Conservation (phyloP, 345 rosid species). For the Acer yangbiense region DNA sequence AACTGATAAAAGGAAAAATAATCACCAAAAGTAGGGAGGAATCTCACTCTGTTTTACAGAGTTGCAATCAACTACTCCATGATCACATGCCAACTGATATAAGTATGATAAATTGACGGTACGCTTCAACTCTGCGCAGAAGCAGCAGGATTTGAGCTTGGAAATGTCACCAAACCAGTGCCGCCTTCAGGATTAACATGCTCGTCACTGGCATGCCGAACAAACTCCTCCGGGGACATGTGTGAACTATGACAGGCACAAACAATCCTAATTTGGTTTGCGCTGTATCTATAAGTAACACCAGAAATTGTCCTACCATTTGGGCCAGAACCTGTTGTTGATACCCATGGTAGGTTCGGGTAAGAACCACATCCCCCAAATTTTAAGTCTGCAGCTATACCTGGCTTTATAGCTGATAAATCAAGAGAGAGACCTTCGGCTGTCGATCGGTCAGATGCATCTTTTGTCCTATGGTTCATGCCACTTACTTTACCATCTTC, state of each 20-base stretch:
- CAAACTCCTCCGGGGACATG: constrained; percentile 94
- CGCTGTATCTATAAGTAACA: constrained; percentile 74
- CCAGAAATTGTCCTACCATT: constrained; percentile 90
- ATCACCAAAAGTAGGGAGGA: constrained; percentile 8
- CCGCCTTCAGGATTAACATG: constrained; percentile 49
- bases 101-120: not conserved
- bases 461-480: constrained; percentile 39
- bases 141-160: constrained; percentile 65
- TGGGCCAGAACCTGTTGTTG: constrained; percentile 82
- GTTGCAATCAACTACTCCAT: constrained; percentile 17
- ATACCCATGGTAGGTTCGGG: constrained; percentile 96
- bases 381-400: constrained; percentile 78
- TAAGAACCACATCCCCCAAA: constrained; percentile 88
- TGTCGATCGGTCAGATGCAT: constrained; percentile 44
- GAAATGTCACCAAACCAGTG: constrained; percentile 45
- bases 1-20: constrained; percentile 12
- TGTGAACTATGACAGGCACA: constrained; percentile 97
- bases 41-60: constrained; percentile 7
- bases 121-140: constrained; percentile 71
- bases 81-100: constrained; percentile 7
- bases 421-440: constrained; percentile 58
- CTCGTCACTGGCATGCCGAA: constrained; percentile 82
- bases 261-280: constrained; percentile 78
- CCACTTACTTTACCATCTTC: constrained; percentile 46
- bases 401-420: constrained; percentile 83